Base-by-base conservation (phyloP, 805 yeast genomes). In the Kodamaea restingae region DNA sequence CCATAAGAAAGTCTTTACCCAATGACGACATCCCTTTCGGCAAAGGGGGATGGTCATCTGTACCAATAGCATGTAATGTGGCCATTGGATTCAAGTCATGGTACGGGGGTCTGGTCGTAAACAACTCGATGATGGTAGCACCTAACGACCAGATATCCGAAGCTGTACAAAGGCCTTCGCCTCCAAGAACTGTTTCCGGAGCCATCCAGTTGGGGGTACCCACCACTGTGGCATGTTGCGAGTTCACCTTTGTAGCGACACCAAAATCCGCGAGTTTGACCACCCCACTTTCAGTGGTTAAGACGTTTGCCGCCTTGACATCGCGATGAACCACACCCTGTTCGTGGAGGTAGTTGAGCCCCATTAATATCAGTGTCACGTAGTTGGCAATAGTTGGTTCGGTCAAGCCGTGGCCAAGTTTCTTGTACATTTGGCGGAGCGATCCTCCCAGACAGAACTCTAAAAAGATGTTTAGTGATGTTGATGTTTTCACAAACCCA, bases 161-260 rank as follows among this genome's bases (percentile, higher is more conserved):
- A 2, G 95, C 84, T 0, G 91, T 78, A 7, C 95, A 81, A 1
- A 91, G 84, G 2, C 95, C 95, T 52, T 83, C 85, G 50, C 73
- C 73, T 1, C 88, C 80, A 30, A 81, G 70, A 3, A 93, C 84
- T 2, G 95, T 80, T 55, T 93, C 98, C 0, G 98, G 98, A 0
- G 98, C 97, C 96, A 93, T 90, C 98, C 98, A 93, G 56, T 91
- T 85, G 0, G 97, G 95, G 0, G 98, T 88, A 1, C 98, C 98
- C 11, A 73, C 76, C 7, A 77, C 79, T 2, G 73, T 70, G 36
- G 53, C 53, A 45, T 63, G 73, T 50, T 48, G 64, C 24, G 53
- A 48, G 30, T 52, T 49, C 2, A 71, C 71, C 32, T 67, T 68
- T 4, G 97, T 86, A 1, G 98, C 95, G 6, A 91, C 96, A 1